Evolutionary conservation across 768 basidiomycete species (phyloP).

Genomic region (Exsudoporus frostii): DNA sequence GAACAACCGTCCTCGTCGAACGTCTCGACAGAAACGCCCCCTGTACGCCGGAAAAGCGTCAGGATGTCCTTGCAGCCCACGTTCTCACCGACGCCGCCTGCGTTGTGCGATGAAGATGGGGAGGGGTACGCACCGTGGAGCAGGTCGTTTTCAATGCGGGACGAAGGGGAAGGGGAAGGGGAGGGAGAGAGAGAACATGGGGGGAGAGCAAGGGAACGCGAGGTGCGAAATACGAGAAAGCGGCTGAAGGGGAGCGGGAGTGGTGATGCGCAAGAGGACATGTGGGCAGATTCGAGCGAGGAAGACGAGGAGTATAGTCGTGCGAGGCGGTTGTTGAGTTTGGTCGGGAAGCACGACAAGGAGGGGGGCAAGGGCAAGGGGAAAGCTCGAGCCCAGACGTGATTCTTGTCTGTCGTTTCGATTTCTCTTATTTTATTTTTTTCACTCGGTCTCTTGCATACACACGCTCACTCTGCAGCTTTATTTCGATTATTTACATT

Average conservation of each 20-base stretch:
- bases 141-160: constrained; percentile 9
- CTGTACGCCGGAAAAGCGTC: constrained; percentile 61
- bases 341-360: constrained; percentile 34
- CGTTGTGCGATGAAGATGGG: constrained; percentile 49
- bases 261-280: constrained; percentile 26
- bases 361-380: constrained; percentile 12
- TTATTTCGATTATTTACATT: background rate
- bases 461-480: background rate
- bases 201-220: constrained; percentile 2
- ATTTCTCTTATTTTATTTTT: background rate
- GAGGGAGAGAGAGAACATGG: background rate
- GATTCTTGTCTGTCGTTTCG: background rate
- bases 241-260: background rate
- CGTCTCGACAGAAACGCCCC: constrained; percentile 12
- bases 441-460: background rate
- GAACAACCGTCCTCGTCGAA: constrained; percentile 10
- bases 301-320: constrained; percentile 65
- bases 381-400: background rate
- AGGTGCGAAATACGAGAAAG: background rate
- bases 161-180: background rate
- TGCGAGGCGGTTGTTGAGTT: constrained; percentile 53
- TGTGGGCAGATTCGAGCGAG: constrained; percentile 77
- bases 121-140: constrained; percentile 14
- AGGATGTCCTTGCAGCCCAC: constrained; percentile 75
- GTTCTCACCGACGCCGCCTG: constrained; percentile 70